Percentiles rank a stretch among this genome's conserved stretches.
phyloP scores from a whole-genome alignment of 1,284 basidiomycete genomes.

The Lentinus polychrous region DNA sequence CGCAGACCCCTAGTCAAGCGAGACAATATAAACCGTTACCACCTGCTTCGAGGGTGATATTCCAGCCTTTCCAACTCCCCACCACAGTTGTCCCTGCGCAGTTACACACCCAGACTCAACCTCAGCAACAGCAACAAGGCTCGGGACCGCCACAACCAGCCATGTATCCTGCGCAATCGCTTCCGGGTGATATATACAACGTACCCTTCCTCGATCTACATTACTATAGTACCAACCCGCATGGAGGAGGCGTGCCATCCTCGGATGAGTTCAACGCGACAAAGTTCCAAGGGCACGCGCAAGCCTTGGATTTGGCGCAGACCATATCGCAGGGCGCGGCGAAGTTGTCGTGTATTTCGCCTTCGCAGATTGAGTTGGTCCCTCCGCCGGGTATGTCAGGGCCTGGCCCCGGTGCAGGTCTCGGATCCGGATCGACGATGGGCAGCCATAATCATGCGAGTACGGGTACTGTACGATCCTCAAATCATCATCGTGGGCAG shows the following conservation, averaged over 20 bases:
- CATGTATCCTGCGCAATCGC: background rate
- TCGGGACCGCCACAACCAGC: background rate
- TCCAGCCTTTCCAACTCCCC: conserved; percentile 17
- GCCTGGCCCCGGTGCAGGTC: conserved; percentile 10
- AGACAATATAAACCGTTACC: conserved; percentile 24
- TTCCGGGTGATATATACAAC: conserved; percentile 34
- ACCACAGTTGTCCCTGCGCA: conserved; percentile 11
- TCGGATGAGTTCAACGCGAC: conserved; percentile 6
- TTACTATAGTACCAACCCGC: conserved; percentile 38
- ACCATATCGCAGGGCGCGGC: conserved; percentile 25
- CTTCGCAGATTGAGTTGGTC: conserved; percentile 23
- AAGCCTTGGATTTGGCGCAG: conserved; percentile 61
- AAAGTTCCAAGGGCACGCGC: conserved; percentile 35
- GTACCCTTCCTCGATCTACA: conserved; percentile 70
- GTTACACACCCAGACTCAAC: conserved; percentile 1
- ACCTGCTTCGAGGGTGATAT: conserved; percentile 20
- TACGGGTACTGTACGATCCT: conserved; percentile 18
- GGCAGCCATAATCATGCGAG: conserved; percentile 8
- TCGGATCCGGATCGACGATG: background rate
- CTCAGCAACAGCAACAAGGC: background rate
- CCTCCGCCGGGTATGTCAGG: conserved; percentile 5
- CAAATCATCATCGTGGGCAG: conserved; percentile 54
- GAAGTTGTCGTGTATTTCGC: conserved; percentile 22
- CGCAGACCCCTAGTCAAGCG: conserved; percentile 12
- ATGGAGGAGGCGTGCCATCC: conserved; percentile 13